A percentile compares a stretch with the other conserved stretches of the same genome.
phyloP scores from a whole-genome alignment of 2,329 filamentous ascomycete species.

The Gaeumannomyces sp. region DNA sequence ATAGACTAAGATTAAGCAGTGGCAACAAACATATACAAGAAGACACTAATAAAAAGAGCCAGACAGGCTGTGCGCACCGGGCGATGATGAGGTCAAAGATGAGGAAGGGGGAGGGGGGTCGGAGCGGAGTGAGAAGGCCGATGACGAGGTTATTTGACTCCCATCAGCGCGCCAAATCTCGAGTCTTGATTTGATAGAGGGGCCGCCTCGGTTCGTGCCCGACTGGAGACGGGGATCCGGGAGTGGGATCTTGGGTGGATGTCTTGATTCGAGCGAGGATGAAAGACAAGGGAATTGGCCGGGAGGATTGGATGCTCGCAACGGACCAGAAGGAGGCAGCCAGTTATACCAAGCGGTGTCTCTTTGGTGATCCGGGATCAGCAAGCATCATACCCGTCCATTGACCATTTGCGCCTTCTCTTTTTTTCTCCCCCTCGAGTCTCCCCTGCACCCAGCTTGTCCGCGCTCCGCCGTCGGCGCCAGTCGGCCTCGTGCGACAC shows the following conservation, averaged over 20 bases:
- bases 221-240: background rate
- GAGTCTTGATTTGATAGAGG: conserved; percentile 6
- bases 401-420: background rate
- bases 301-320: background rate
- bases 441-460: conserved; percentile 2
- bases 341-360: conserved; percentile 14
- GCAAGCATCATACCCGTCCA: background rate
- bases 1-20: background rate
- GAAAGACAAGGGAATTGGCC: conserved; percentile 4
- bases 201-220: background rate
- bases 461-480: background rate
- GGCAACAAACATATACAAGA: conserved; percentile 4
- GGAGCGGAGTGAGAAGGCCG: conserved; percentile 1
- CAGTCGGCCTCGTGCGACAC: conserved; percentile 4
- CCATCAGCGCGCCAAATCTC: conserved; percentile 4
- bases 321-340: conserved; percentile 11
- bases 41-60: background rate
- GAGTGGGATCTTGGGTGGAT: background rate
- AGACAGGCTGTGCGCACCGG: conserved; percentile 2
- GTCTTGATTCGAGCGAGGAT: conserved; percentile 6
- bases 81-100: conserved; percentile 3
- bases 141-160: conserved; percentile 7
- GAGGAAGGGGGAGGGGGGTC: background rate
- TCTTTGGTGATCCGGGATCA: conserved; percentile 6
- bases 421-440: background rate